Conservation (phyloP, 2,329 filamentous ascomycete species). For the Hypoxylon sp. region DNA sequence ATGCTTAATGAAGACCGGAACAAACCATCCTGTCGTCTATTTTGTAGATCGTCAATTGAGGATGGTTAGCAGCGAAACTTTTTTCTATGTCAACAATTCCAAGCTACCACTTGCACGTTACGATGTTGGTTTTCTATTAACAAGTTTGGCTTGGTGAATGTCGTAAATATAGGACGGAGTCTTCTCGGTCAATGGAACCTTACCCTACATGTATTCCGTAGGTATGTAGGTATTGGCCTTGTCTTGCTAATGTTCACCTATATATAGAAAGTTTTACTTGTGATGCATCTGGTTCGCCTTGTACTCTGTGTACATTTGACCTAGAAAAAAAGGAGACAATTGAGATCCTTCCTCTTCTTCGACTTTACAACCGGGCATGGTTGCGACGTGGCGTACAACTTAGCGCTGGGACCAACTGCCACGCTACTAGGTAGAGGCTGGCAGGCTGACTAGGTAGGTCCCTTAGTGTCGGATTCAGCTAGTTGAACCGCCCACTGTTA, state of each 20-base stretch:
- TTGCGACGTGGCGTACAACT: conserved; percentile 9
- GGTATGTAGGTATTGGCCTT: conserved; percentile 4
- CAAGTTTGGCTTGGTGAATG: neutral
- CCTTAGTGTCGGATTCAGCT: conserved; percentile 19
- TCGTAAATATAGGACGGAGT: conserved; percentile 10
- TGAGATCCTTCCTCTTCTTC: neutral
- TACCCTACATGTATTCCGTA: conserved; percentile 2
- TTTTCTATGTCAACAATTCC: neutral
- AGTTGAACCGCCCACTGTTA: neutral
- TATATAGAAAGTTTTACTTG: conserved; percentile 21
- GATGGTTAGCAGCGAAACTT: neutral
- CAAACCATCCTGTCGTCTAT: neutral
- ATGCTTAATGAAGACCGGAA: conserved; percentile 1
- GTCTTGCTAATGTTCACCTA: conserved; percentile 6
- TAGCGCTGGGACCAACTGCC: conserved; percentile 4
- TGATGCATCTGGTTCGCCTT: conserved; percentile 8
- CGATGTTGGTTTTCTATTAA: conserved; percentile 4
- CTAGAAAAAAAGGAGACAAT: neutral
- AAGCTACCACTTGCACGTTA: neutral
- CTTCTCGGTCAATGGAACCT: conserved; percentile 17
- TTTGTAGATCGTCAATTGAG: neutral
- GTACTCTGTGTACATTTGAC: neutral
- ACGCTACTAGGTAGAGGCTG: too few species aligned
- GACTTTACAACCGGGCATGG: conserved; percentile 7
- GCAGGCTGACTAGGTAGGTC: neutral